These are phyloP conservation scores for Rhodotorula toruloides DNA, from an alignment of 768 basidiomycete species.

Conservation along the genomic window DNA sequence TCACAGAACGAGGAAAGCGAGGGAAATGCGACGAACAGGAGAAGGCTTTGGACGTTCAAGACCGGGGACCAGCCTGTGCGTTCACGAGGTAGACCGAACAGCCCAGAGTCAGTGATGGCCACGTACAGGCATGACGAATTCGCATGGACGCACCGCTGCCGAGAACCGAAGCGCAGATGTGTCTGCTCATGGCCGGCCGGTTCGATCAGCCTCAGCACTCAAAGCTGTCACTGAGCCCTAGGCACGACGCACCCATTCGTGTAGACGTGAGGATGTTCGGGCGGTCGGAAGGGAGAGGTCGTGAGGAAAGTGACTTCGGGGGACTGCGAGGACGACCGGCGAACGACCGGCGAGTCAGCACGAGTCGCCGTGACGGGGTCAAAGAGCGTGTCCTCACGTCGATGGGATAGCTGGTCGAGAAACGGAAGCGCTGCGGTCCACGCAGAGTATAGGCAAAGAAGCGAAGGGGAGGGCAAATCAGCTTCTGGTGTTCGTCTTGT, in stretches of 20 bases:
- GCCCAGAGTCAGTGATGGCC: neutral
- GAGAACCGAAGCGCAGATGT: conserved; percentile 87
- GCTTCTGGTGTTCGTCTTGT: neutral
- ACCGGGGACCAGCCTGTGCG: conserved; percentile 78
- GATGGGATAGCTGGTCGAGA: conserved; percentile 76
- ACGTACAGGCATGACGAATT: no score
- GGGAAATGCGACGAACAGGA: conserved; percentile 11
- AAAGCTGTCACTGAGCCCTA: conserved; percentile 25
- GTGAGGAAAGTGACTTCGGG: conserved; percentile 83
- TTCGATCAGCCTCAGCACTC: conserved; percentile 26
- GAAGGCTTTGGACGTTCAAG: conserved; percentile 51
- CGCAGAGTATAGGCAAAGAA: conserved; percentile 42
- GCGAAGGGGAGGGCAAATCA: conserved; percentile 65
- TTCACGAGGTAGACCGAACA: neutral
- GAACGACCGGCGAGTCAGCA: neutral
- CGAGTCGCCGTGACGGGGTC: no score
- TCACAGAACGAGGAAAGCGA: neutral
- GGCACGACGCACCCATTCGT: conserved; percentile 41
- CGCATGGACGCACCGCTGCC: conserved; percentile 53
- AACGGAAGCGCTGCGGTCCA: conserved; percentile 59
- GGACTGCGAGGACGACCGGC: conserved; percentile 50
- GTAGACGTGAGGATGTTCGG: conserved; percentile 77
- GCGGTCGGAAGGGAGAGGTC: conserved; percentile 60
- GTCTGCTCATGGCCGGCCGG: conserved; percentile 21
- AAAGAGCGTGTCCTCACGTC: conserved; percentile 16